phyloP scores from a whole-genome alignment of 371 early-diverging fungal species.

The Mucor mucedo region DNA sequence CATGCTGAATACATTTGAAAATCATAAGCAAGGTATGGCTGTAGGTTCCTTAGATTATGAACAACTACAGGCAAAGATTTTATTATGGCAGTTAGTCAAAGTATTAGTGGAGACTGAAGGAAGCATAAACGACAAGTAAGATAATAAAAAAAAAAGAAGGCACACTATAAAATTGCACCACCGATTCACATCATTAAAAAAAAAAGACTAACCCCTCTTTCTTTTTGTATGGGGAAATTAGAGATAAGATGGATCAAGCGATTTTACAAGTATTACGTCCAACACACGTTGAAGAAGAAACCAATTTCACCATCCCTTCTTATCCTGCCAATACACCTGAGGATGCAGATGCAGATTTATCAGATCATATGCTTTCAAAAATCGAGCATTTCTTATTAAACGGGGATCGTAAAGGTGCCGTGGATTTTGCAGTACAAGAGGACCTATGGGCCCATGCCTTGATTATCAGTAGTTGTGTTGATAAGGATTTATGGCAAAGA shows the following conservation, averaged over 20 bases:
- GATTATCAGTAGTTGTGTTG: conserved; percentile 85
- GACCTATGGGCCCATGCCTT: conserved; percentile 91
- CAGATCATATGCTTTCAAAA: conserved; percentile 47
- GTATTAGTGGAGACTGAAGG: conserved; percentile 73
- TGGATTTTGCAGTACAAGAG: conserved; percentile 70
- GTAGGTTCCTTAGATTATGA: conserved; percentile 35
- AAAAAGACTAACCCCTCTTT: too few species aligned
- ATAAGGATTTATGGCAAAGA: conserved; percentile 83
- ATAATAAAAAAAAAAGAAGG: too few species aligned
- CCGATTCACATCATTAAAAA: too few species aligned
- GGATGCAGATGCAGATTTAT: conserved; percentile 26
- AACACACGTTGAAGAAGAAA: conserved; percentile 30
- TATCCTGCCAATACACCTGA: conserved; percentile 25
- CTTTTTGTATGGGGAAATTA: conserved; percentile 5
- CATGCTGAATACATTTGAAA: conserved; percentile 50
- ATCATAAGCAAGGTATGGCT: conserved; percentile 19
- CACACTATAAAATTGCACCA: too few species aligned
- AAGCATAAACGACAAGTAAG: conserved; percentile 68
- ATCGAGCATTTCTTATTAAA: conserved; percentile 70
- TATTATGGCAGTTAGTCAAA: conserved; percentile 71
- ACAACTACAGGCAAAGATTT: conserved; percentile 33
- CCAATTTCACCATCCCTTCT: conserved; percentile 48
- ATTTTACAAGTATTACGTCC: conserved; percentile 53
- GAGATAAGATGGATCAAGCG: conserved; percentile 62
- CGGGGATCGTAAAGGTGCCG: conserved; percentile 81